Percentiles rank a stretch among this genome's conserved stretches.
phyloP scores from a whole-genome alignment of 2,329 filamentous ascomycete genomes.

The Epicoccum nigrum region DNA sequence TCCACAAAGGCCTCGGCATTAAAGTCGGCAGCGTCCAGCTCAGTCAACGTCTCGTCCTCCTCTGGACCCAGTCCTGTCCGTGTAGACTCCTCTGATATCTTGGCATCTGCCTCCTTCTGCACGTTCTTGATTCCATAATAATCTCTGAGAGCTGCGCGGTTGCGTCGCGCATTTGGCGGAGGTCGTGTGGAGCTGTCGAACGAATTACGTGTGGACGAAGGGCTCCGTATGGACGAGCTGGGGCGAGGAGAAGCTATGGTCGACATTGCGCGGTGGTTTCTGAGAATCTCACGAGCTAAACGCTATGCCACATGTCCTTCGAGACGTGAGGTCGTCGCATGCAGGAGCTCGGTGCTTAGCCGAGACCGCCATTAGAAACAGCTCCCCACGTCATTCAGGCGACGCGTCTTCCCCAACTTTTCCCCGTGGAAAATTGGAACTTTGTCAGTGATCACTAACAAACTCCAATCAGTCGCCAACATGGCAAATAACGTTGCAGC shows the following conservation, averaged over 20 bases:
- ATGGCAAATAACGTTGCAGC: constrained; percentile 39
- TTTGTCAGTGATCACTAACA: background rate
- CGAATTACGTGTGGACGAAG: constrained; percentile 78
- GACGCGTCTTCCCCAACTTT: constrained; percentile 24
- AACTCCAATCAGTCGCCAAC: constrained; percentile 10
- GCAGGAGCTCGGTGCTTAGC: constrained; percentile 15
- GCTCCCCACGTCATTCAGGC: constrained; percentile 32
- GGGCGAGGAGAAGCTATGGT: constrained; percentile 65
- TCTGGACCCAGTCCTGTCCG: constrained; percentile 45
- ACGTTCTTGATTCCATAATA: constrained; percentile 83
- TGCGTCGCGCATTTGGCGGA: constrained; percentile 62
- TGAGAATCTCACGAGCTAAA: background rate
- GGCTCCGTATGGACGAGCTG: constrained; percentile 66
- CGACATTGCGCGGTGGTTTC: constrained; percentile 54
- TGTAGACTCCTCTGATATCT: constrained; percentile 41
- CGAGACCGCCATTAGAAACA: constrained; percentile 24
- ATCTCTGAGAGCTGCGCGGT: constrained; percentile 86
- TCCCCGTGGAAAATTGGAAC: background rate
- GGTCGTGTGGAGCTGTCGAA: constrained; percentile 55
- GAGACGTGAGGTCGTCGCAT: constrained; percentile 2
- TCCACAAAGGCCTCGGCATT: constrained; percentile 72
- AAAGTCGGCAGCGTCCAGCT: constrained; percentile 78
- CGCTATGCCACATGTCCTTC: background rate
- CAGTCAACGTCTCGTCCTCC: constrained; percentile 64
- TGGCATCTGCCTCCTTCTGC: constrained; percentile 37